Evolutionary conservation across 2,329 filamentous ascomycete species (phyloP).

Genomic region (Gyromitra esculenta): DNA sequence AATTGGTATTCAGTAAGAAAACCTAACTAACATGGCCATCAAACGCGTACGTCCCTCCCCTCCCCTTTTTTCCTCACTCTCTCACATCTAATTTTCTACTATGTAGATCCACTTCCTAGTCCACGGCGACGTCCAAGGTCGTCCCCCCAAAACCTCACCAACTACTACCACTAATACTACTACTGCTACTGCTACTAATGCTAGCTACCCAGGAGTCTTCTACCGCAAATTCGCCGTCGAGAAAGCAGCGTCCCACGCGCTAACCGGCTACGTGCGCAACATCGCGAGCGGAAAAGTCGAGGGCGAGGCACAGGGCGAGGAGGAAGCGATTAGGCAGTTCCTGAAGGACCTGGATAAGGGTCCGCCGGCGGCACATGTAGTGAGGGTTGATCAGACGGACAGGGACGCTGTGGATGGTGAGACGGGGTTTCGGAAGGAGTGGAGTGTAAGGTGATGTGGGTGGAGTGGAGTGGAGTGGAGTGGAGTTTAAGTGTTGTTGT

Average conservation of each 20-base stretch:
- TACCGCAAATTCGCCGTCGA: conserved; percentile 62
- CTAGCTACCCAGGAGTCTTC: conserved; percentile 44
- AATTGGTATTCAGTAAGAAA: too few relatives aligned
- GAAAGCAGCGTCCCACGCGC: conserved; percentile 61
- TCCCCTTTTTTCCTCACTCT: not conserved
- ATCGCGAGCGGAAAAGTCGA: conserved; percentile 73
- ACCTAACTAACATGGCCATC: conserved; percentile 28
- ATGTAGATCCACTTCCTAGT: conserved; percentile 70
- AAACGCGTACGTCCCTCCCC: conserved; percentile 39
- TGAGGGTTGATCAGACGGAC: conserved; percentile 68
- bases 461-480: not conserved
- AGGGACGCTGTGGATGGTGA: conserved; percentile 75
- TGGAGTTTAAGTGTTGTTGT: too few relatives aligned
- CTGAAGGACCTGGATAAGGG: conserved; percentile 79
- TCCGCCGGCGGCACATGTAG: conserved; percentile 76
- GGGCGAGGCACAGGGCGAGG: conserved; percentile 84
- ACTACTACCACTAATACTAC: not conserved
- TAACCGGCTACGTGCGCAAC: conserved; percentile 66
- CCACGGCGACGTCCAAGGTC: conserved; percentile 77
- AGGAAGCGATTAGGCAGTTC: conserved; percentile 73
- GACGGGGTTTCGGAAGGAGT: conserved; percentile 64
- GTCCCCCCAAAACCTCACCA: conserved; percentile 48
- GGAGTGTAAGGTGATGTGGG: conserved; percentile 23
- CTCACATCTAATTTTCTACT: not conserved
- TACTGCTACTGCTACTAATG: not conserved